These are phyloP conservation scores for Didymella sp. DNA, from an alignment of 2,329 filamentous ascomycete genomes.

Conservation along the genomic window DNA sequence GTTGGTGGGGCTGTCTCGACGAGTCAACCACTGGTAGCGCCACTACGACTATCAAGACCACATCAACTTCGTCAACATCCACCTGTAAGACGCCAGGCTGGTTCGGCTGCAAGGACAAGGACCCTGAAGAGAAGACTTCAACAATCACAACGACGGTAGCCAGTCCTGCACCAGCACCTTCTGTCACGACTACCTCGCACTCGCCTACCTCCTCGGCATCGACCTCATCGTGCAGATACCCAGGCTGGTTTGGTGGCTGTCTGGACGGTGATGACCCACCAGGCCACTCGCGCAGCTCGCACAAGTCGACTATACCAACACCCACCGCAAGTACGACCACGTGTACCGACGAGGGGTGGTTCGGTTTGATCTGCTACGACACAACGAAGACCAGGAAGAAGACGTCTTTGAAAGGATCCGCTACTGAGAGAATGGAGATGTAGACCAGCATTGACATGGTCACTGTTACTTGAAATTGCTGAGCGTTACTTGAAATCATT, in stretches of 20 bases:
- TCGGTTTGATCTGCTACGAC: slow-evolving; percentile 43
- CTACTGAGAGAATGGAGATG: slow-evolving; percentile 39
- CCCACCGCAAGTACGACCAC: slow-evolving; percentile 28
- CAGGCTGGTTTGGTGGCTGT: slow-evolving; percentile 58
- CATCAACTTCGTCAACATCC: slow-evolving; percentile 42
- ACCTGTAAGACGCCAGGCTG: slow-evolving; percentile 65
- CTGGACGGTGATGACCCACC: slow-evolving; percentile 58
- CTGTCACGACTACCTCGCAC: slow-evolving; percentile 41
- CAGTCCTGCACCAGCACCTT: slow-evolving; percentile 36
- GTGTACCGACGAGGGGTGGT: slow-evolving; percentile 39
- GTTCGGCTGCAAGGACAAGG: slow-evolving; percentile 66
- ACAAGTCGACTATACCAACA: slow-evolving; percentile 30
- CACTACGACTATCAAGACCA: slow-evolving; percentile 56
- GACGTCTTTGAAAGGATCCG: slow-evolving; percentile 7
- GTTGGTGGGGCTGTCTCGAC: slow-evolving; percentile 87
- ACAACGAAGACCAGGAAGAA: slow-evolving; percentile 29
- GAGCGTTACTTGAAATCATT: background rate
- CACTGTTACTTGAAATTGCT: background rate
- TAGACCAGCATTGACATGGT: slow-evolving; percentile 9
- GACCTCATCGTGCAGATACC: slow-evolving; percentile 52
- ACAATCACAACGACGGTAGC: slow-evolving; percentile 39
- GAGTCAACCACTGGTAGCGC: slow-evolving; percentile 62
- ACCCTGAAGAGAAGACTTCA: slow-evolving; percentile 44
- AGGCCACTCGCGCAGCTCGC: slow-evolving; percentile 36
- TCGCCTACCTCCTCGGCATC: slow-evolving; percentile 42